Evolutionary conservation across 208 protist genomes (phyloP).

Genomic region (Tritrichomonas musculus): DNA sequence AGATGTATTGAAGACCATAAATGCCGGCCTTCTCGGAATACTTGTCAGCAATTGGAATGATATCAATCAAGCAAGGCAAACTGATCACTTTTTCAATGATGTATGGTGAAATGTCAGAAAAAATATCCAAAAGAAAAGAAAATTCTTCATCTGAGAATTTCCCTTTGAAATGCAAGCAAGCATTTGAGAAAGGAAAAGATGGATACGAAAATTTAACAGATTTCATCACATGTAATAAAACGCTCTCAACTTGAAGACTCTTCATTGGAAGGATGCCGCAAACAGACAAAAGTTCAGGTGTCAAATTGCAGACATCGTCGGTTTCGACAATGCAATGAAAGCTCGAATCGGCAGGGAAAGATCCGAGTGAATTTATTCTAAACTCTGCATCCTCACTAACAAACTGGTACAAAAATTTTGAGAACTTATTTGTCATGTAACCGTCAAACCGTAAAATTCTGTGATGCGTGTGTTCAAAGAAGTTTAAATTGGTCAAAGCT

Average conservation of each 20-base stretch:
- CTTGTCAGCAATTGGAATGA: neutral
- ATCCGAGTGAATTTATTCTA: neutral
- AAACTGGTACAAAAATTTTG: neutral
- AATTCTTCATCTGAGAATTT: neutral
- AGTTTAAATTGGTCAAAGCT: neutral
- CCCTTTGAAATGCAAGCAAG: neutral
- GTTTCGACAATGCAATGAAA: conserved; percentile 18
- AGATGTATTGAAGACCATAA: neutral
- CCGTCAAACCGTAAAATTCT: neutral
- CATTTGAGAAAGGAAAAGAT: neutral
- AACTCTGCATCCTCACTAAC: neutral
- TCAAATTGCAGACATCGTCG: neutral
- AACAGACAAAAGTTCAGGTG: neutral
- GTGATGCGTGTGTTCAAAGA: neutral
- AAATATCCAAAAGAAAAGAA: neutral
- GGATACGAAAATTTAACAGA: neutral
- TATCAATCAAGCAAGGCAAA: neutral
- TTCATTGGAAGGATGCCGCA: neutral
- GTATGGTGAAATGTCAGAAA: neutral
- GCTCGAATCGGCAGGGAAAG: neutral
- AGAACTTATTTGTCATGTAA: neutral
- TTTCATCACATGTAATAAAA: neutral
- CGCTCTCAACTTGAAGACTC: neutral
- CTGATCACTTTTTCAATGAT: neutral
- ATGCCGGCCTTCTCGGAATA: no score